Evolutionary conservation across 768 basidiomycete species (phyloP).

Genomic region (Lanmaoa pseudosensibilis): DNA sequence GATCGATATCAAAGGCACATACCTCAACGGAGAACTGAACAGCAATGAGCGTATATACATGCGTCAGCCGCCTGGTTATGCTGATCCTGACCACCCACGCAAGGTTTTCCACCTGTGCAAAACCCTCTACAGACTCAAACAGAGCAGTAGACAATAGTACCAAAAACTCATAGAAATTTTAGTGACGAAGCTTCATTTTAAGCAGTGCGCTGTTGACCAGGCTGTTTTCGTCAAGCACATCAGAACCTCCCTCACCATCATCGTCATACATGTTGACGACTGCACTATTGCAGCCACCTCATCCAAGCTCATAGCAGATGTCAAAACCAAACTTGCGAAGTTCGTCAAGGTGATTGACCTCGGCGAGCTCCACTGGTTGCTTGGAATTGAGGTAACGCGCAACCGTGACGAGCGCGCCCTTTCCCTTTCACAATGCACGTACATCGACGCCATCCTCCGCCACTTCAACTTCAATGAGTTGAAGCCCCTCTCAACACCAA

Average conservation of each 20-base stretch:
- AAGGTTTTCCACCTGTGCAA: background rate
- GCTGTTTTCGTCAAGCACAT: background rate
- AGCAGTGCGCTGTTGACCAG: background rate
- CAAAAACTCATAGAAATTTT: background rate
- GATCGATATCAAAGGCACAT: background rate
- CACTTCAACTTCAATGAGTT: slow-evolving; percentile 29
- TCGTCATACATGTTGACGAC: background rate
- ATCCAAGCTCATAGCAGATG: background rate
- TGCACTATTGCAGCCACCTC: background rate
- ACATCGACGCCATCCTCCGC: slow-evolving; percentile 32
- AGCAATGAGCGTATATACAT: background rate
- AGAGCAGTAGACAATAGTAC: background rate
- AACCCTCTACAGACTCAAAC: too few species aligned
- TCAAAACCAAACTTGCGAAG: background rate
- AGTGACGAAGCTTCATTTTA: background rate
- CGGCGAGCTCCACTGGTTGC: slow-evolving; percentile 6
- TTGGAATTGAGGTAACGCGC: background rate
- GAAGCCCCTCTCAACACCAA: slow-evolving; percentile 30
- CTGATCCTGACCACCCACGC: background rate
- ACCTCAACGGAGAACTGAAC: background rate
- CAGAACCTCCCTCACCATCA: background rate
- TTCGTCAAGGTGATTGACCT: background rate
- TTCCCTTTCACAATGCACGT: slow-evolving; percentile 13
- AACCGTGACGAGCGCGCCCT: background rate
- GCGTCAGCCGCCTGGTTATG: background rate